phyloP scores from a whole-genome alignment of 192 early-diverging fungal species.

The Coemansia guatemalensis region DNA sequence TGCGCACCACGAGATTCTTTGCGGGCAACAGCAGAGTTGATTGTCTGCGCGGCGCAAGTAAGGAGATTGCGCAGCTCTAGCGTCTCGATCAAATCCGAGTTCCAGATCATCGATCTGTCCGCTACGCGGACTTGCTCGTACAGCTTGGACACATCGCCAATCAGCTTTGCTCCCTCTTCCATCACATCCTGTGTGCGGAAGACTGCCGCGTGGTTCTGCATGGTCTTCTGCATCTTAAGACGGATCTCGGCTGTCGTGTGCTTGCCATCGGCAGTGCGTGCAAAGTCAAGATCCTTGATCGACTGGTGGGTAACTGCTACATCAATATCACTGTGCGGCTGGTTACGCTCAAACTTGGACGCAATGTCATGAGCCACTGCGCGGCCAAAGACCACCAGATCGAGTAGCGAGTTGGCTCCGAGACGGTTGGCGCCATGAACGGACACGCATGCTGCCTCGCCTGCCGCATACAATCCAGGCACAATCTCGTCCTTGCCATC shows the following conservation, averaged over 20 bases:
- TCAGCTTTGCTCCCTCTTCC: conserved; percentile 85
- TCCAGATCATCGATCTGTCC: conserved; percentile 97
- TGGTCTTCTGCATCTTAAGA: conserved; percentile 95
- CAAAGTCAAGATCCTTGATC: conserved; percentile 94
- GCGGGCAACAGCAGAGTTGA: conserved; percentile 83
- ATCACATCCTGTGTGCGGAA: conserved; percentile 90
- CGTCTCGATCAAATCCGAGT: conserved; percentile 95
- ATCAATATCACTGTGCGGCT: conserved; percentile 79
- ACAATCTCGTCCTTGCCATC: conserved; percentile 89
- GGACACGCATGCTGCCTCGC: conserved; percentile 96
- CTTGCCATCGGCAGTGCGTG: conserved; percentile 80
- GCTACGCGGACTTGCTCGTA: conserved; percentile 84
- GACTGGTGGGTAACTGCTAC: conserved; percentile 82
- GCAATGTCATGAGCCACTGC: conserved; percentile 93
- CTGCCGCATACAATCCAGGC: conserved; percentile 97
- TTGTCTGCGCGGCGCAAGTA: conserved; percentile 91
- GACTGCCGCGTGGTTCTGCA: conserved; percentile 97
- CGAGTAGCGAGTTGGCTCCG: conserved; percentile 96
- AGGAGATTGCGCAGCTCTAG: conserved; percentile 98
- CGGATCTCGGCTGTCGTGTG: conserved; percentile 82
- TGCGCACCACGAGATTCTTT: conserved; percentile 99
- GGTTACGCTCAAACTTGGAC: conserved; percentile 84
- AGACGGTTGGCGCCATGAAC: conserved; percentile 99
- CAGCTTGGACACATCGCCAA: conserved; percentile 77
- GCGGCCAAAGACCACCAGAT: conserved; percentile 98